phyloP scores from a whole-genome alignment of 495 filamentous ascomycete species.

The Penicillium cosmopolitanum region DNA sequence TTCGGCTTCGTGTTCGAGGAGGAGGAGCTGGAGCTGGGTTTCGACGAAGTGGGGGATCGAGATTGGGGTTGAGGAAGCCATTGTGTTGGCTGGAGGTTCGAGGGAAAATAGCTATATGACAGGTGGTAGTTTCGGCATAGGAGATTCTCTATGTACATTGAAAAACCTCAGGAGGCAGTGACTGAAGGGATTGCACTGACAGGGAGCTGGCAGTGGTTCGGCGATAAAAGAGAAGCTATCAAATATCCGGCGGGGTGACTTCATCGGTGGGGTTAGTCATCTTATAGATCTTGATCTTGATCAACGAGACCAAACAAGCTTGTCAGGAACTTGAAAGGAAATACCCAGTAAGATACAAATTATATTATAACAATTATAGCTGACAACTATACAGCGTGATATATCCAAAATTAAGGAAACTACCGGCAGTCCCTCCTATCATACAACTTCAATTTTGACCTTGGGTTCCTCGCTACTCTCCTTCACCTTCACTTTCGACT shows the following conservation, averaged over 20 bases:
- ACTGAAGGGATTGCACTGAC: not conserved
- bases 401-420: not conserved
- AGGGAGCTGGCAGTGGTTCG: slow-evolving; percentile 7
- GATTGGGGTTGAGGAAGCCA: slow-evolving; percentile 39
- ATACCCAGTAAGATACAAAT: slow-evolving; percentile 3
- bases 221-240: slow-evolving; percentile 16
- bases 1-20: slow-evolving; percentile 75
- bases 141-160: too few relatives aligned
- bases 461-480: slow-evolving; percentile 6
- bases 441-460: slow-evolving; percentile 25
- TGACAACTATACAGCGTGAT: not conserved
- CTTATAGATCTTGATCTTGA: slow-evolving; percentile 25
- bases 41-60: slow-evolving; percentile 77
- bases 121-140: not conserved
- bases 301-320: slow-evolving; percentile 1
- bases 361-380: not conserved
- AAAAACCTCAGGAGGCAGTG: too few relatives aligned
- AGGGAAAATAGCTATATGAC: not conserved
- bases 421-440: not conserved
- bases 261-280: slow-evolving; percentile 24
- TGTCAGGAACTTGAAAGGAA: too few relatives aligned
- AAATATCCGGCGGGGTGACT: slow-evolving; percentile 13
- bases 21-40: slow-evolving; percentile 77
- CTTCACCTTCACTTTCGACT: slow-evolving; percentile 32
- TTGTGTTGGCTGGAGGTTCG: slow-evolving; percentile 10